These are phyloP conservation scores for Rhizopus arrhizus DNA, from an alignment of 371 early-diverging fungal species.

Conservation along the genomic window DNA sequence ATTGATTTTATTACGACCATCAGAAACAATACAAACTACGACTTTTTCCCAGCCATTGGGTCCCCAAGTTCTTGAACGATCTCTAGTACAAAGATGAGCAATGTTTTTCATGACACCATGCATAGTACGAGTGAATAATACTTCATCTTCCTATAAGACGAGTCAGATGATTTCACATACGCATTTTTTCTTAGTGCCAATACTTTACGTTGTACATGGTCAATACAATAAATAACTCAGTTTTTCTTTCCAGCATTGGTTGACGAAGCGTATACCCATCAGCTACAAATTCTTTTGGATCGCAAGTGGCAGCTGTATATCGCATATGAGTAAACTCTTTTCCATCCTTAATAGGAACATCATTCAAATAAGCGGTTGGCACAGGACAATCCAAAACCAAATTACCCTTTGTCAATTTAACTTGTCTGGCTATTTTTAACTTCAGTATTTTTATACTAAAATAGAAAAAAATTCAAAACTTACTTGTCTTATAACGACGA, in stretches of 20 bases:
- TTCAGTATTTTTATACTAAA: neutral
- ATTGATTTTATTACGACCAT: constrained; percentile 72
- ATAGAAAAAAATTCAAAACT: constrained; percentile 16
- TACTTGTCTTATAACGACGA: constrained; percentile 67
- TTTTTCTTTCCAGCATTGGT: constrained; percentile 69
- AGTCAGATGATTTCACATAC: neutral
- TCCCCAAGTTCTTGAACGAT: constrained; percentile 84
- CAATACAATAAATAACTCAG: constrained; percentile 88
- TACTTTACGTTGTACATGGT: constrained; percentile 80
- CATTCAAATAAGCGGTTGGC: constrained; percentile 62
- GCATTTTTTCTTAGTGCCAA: constrained; percentile 7
- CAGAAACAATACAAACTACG: constrained; percentile 86
- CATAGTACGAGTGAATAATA: constrained; percentile 90
- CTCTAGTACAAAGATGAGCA: constrained; percentile 80
- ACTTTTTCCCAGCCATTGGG: constrained; percentile 91
- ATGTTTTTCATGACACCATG: constrained; percentile 91
- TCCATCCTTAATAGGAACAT: constrained; percentile 58
- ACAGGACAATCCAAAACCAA: constrained; percentile 80
- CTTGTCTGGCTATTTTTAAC: constrained; percentile 44
- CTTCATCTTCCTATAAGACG: constrained; percentile 78
- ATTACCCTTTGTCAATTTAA: constrained; percentile 75
- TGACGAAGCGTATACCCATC: constrained; percentile 84
- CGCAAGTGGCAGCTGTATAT: constrained; percentile 83
- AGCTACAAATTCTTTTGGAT: constrained; percentile 77
- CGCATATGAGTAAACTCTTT: constrained; percentile 82